Evolutionary conservation across 1,139 yeast genomes (phyloP), one percentile per base, ranked within the genome.

Genomic region (Geotrichum fermentans): DNA sequence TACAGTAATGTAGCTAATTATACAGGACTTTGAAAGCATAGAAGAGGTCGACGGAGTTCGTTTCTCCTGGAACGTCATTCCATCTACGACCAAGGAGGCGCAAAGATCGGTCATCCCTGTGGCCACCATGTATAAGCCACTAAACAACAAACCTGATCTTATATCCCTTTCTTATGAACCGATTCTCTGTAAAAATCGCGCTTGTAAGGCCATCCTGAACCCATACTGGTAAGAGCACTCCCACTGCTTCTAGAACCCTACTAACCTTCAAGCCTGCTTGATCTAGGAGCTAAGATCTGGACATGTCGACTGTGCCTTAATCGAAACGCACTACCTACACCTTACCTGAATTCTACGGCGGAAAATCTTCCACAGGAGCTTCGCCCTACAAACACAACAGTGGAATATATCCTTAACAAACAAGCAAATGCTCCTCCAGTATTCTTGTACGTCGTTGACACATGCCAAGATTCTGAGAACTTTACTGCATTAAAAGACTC

Each of bases 1-100:
- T n/a, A n/a, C n/a, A n/a, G n/a, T n/a, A n/a, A n/a, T n/a, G n/a
- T n/a, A n/a, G n/a, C n/a, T n/a, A n/a, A n/a, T n/a, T 36, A 8
- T 26, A 5, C 20, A 56, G 74, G 75, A 73, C 56, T 80, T 80
- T 60, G 84, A 80, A 56, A 69, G 72, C 13, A 69, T 74, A 40
- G 94, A 84, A 59, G 89, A 83, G 58, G 60, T 61, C 13, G 86
- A 83, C 55, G 90, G 90, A 4, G 77, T 82, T 26, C 68, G 90
- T 49, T 74, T 80, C 58, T 72, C 88, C 2, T 82, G 88, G 83
- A 82, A 80, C 59, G 70, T 74, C 33, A 65, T 84, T 18, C 89
- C 92, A 13, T 69, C 78, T 35, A 73, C 83, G 11, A 75, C 75
- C 57, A 71, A 77, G 40, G 84, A 81, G 51, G 80, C 81, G 48